Conservation (phyloP, 768 basidiomycete genomes). For the Naganishia friedmannii region DNA sequence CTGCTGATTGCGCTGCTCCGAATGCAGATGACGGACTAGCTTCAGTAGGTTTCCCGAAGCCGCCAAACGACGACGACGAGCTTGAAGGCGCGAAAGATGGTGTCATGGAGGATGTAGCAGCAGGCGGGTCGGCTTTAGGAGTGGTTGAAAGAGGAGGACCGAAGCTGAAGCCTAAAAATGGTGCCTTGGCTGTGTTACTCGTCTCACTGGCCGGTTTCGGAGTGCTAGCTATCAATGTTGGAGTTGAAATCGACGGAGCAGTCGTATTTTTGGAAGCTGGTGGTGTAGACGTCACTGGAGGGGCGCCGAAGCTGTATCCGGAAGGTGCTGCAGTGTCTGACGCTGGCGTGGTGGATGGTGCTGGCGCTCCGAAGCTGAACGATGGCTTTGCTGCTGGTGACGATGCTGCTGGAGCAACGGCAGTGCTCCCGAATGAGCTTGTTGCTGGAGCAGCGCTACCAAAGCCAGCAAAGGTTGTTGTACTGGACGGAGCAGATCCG, state of each 20-base stretch:
- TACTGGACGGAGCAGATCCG: slow-evolving; percentile 8
- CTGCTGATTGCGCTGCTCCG: background rate
- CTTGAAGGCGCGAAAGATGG: background rate
- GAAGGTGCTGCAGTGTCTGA: slow-evolving; percentile 15
- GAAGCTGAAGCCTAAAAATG: slow-evolving; percentile 33
- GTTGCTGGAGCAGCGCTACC: slow-evolving; percentile 7
- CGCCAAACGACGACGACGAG: slow-evolving; percentile 4
- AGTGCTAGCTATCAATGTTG: background rate
- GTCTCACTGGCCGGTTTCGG: background rate
- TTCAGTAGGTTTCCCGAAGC: slow-evolving; percentile 11
- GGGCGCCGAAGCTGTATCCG: slow-evolving; percentile 38
- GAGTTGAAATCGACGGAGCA: slow-evolving; percentile 9
- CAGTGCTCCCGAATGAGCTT: background rate
- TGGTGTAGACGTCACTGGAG: slow-evolving; percentile 12
- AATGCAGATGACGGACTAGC: slow-evolving; percentile 5
- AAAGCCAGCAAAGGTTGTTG: background rate
- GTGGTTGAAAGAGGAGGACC: slow-evolving; percentile 22
- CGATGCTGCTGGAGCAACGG: background rate
- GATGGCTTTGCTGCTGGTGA: background rate
- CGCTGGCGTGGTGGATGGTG: slow-evolving; percentile 19
- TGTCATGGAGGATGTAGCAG: slow-evolving; percentile 15
- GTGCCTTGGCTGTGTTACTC: background rate
- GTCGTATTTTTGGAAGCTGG: background rate
- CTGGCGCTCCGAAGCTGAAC: slow-evolving; percentile 22
- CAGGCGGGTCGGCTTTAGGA: slow-evolving; percentile 12